Percentiles rank a stretch among this genome's conserved stretches.
Conservation (phyloP, 1,284 basidiomycete genomes). For the Tremellales sp. region DNA sequence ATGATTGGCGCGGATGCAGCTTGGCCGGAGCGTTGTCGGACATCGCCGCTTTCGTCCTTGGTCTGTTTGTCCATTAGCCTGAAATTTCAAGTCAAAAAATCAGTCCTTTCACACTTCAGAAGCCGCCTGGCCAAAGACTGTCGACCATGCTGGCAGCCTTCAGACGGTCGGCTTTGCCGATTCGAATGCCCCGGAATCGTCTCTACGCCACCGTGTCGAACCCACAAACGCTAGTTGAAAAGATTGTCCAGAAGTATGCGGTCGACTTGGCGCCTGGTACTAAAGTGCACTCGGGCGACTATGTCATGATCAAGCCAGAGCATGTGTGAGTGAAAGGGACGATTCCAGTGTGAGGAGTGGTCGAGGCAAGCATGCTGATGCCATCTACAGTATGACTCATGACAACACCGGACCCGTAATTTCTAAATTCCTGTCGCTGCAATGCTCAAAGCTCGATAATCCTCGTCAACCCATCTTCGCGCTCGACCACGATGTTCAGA, state of each 20-base stretch:
- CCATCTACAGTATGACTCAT: slow-evolving; percentile 84
- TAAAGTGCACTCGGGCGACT: slow-evolving; percentile 88
- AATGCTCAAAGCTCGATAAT: slow-evolving; percentile 79
- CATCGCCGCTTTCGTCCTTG: neutral
- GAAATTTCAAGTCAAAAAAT: neutral
- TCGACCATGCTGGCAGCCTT: neutral
- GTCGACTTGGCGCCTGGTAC: slow-evolving; percentile 75
- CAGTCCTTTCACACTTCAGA: neutral
- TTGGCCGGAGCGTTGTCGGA: neutral
- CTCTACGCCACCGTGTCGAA: slow-evolving; percentile 38
- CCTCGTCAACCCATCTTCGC: slow-evolving; percentile 80
- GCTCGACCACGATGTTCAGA: slow-evolving; percentile 97
- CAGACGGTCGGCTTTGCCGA: neutral
- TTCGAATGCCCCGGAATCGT: slow-evolving; percentile 2
- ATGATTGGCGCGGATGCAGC: neutral
- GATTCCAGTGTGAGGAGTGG: neutral
- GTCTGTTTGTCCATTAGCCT: neutral
- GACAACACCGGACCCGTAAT: slow-evolving; percentile 99
- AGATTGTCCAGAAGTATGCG: slow-evolving; percentile 95
- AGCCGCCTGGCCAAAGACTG: too few relatives aligned
- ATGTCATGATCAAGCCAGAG: slow-evolving; percentile 96
- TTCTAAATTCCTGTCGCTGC: slow-evolving; percentile 92
- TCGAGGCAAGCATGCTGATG: too few relatives aligned
- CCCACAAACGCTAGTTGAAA: slow-evolving; percentile 91
- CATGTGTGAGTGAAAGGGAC: slow-evolving; percentile 60